These are phyloP conservation scores for Platanus orientalis DNA, from an alignment of 164 flowering plant species.

Conservation along the genomic window DNA sequence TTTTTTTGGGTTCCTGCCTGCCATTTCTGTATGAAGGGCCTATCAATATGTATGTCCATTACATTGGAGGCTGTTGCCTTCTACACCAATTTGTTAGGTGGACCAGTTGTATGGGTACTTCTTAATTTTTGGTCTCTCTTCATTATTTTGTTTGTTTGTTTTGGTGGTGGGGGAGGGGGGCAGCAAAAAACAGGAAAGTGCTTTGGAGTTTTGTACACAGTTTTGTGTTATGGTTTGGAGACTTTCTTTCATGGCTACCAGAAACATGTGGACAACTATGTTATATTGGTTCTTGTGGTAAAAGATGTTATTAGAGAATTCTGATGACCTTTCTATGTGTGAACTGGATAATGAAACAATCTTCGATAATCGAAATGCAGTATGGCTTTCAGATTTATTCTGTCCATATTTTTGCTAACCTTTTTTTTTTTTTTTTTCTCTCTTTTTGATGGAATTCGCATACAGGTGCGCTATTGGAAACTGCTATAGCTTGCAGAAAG, in stretches of 20 bases:
- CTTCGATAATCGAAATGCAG: no score
- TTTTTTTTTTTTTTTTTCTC: background rate
- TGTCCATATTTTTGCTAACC: no score
- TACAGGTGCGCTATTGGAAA: conserved; percentile 99
- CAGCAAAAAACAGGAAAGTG: background rate
- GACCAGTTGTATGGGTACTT: background rate
- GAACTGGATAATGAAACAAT: no score
- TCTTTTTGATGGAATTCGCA: conserved; percentile 5
- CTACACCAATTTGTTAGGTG: background rate
- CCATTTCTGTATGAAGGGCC: no score
- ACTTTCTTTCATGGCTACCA: no score
- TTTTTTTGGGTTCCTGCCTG: no score
- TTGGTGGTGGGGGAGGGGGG: no score
- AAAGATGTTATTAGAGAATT: background rate
- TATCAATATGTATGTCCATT: background rate
- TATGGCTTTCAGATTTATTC: no score
- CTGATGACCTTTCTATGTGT: background rate
- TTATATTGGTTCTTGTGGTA: background rate
- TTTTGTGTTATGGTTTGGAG: no score
- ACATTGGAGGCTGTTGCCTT: background rate
- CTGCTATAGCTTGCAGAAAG: conserved; percentile 97
- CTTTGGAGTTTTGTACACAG: no score
- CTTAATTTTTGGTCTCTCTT: background rate
- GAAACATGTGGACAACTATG: background rate
- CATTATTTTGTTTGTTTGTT: background rate